phyloP scores from a whole-genome alignment of 1,284 basidiomycete genomes.

The Fistulinella staudtii region DNA sequence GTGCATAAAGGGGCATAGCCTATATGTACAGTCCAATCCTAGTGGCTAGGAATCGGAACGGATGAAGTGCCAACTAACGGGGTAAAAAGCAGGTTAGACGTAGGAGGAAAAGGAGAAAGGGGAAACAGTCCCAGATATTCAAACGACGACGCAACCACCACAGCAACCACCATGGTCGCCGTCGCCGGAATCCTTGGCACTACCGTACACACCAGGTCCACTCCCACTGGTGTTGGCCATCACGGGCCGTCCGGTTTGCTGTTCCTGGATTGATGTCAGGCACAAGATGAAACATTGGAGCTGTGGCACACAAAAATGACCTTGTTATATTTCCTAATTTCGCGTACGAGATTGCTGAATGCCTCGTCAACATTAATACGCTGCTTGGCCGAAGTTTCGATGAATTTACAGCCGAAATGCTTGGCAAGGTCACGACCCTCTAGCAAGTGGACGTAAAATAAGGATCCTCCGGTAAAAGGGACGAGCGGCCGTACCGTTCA shows the following conservation, averaged over 20 bases:
- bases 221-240: constrained; percentile 29
- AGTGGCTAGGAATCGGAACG: constrained; percentile 7
- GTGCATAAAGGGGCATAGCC: constrained; percentile 9
- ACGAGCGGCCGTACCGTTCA: constrained; percentile 67
- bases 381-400: constrained; percentile 98
- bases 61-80: constrained; percentile 4
- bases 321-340: constrained; percentile 97
- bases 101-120: constrained; percentile 10
- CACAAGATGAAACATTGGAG: constrained; percentile 5
- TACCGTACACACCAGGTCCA: constrained; percentile 34
- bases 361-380: constrained; percentile 98
- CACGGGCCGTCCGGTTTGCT: constrained; percentile 42
- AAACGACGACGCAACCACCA: constrained; percentile 54
- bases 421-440: constrained; percentile 98
- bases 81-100: constrained; percentile 13
- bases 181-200: constrained; percentile 30
- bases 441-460: constrained; percentile 31
- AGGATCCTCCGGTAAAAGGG: neutral
- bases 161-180: constrained; percentile 54
- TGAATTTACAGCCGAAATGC: constrained; percentile 95
- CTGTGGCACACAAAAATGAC: constrained; percentile 34
- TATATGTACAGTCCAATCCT: constrained; percentile 25
- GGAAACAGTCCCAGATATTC: constrained; percentile 17
- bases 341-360: constrained; percentile 94
- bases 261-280: constrained; percentile 34